Evolutionary conservation across 148 eudicot genomes (phyloP), one percentile per base, ranked within the genome.

Genomic region (Vaccinium myrtillus): DNA sequence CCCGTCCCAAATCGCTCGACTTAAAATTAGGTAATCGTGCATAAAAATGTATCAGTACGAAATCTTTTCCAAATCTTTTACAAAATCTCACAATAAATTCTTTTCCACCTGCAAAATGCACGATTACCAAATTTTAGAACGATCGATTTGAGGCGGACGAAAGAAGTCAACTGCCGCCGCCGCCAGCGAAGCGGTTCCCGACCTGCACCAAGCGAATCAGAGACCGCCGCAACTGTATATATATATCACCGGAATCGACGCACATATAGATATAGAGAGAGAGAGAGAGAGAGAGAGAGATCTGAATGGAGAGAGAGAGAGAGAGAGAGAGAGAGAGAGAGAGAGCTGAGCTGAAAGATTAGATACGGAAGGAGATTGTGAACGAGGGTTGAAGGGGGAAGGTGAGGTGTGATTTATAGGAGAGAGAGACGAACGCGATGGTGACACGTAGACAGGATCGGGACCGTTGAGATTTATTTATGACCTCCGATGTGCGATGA

Each of bases 201-300:
- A 95, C 95, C 98, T 95, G 98, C 98, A 95, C 98, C 98, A 95
- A 95, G 98, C 98, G 98, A 95, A 90, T 92, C 83, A 88, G 98
- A 95, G 91, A 78, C 90, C 91, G 79, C 91, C 90, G 96, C 87
- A 90, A 95, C 50, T 36, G 39, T 19, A 43, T 4, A 43, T 4
- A 43, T 0, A n/a, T 21, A 79, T 32, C 82, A 39, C 30, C 69
- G 73, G 0, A 67, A 12, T 23, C 13, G 32, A 7, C 23, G 19
- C 19, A 39, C 0, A 32, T 9, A 15, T 9, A 32, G 21, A 73
- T 7, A 25, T n/a, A 73, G 23, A 16, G 55, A 8, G 74, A 19
- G 12, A 56, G 16, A 58, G 50, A 73, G 23, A 16, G 55, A 8
- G 74, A 19, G 12, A 56, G 16, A 58, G 50, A 32, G 84, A 75